These are phyloP conservation scores for Thraustochytrium striatum DNA, from an alignment of 352 stramenopile species.

Conservation along the genomic window DNA sequence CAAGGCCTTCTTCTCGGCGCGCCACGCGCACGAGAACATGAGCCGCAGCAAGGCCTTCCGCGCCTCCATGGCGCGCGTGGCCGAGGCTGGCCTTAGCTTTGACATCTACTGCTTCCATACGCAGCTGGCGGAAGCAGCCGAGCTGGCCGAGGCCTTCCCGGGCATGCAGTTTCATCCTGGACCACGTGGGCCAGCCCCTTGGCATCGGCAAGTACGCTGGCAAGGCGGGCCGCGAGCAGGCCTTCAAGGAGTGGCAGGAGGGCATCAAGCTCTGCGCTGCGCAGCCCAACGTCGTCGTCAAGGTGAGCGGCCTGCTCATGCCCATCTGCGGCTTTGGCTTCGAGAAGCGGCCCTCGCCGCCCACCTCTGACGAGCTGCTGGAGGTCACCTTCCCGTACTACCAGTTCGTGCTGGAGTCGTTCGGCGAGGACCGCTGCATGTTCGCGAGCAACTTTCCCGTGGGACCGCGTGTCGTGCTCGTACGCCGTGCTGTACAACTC, in stretches of 20 bases:
- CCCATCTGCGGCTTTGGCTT: slow-evolving; percentile 25
- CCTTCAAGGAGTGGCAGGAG: slow-evolving; percentile 28
- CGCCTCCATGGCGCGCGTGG: slow-evolving; percentile 11
- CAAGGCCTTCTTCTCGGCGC: slow-evolving; percentile 7
- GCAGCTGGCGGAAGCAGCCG: not conserved
- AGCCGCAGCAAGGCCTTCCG: slow-evolving; percentile 3
- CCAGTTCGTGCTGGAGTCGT: slow-evolving; percentile 14
- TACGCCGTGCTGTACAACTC: slow-evolving; percentile 21
- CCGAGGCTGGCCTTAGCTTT: not conserved
- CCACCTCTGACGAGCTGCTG: slow-evolving; percentile 4
- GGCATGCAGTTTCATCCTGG: not conserved
- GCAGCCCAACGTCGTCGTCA: slow-evolving; percentile 26
- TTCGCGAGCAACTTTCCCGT: slow-evolving; percentile 48
- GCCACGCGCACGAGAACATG: not conserved
- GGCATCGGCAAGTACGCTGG: slow-evolving; percentile 16
- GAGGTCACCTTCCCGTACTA: slow-evolving; percentile 28
- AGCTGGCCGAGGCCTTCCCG: slow-evolving; percentile 4
- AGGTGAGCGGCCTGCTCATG: slow-evolving; percentile 45
- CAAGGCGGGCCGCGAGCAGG: not conserved
- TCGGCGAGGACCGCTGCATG: slow-evolving; percentile 43
- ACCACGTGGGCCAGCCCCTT: slow-evolving; percentile 13
- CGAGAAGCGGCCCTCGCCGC: not conserved
- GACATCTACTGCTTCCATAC: slow-evolving; percentile 24
- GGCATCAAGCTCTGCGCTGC: slow-evolving; percentile 8
- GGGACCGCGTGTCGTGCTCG: slow-evolving; percentile 7